Conservation (phyloP, 2,329 filamentous ascomycete species). For the Cladorrhinum sp. region DNA sequence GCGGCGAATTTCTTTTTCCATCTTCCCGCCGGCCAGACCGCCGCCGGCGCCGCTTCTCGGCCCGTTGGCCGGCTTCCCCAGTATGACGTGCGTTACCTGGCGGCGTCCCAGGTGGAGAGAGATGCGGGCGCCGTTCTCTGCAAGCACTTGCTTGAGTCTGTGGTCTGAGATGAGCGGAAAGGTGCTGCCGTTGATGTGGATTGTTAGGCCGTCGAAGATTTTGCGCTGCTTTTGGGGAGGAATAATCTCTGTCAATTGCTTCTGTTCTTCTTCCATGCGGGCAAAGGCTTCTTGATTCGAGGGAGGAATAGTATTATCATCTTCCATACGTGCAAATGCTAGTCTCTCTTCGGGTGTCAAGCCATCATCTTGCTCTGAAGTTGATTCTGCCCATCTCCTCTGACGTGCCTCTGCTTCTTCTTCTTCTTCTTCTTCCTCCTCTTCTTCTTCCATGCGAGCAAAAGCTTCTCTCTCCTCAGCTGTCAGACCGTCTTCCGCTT, state of each 20-base stretch:
- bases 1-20: conserved; percentile 73
- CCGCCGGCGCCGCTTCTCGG: conserved; percentile 61
- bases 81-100: conserved; percentile 80
- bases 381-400: background rate
- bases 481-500: background rate
- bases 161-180: conserved; percentile 80
- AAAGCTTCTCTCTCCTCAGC: background rate
- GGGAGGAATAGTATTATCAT: conserved; percentile 26
- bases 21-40: conserved; percentile 71
- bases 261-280: background rate
- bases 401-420: too few relatives aligned
- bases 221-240: conserved; percentile 29
- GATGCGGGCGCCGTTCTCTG: conserved; percentile 68
- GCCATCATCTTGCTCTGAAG: background rate
- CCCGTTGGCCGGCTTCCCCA: conserved; percentile 56
- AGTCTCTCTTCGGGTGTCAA: conserved; percentile 8
- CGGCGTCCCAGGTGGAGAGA: conserved; percentile 69
- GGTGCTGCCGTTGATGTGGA: conserved; percentile 88
- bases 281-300: background rate
- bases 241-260: background rate
- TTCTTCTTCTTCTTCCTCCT: too few relatives aligned
- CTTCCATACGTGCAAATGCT: conserved; percentile 10
- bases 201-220: conserved; percentile 68
- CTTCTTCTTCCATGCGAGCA: background rate
- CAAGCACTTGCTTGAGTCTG: conserved; percentile 74